These are phyloP conservation scores for Nakazawaea ambrosiae DNA, from an alignment of 805 yeast genomes.

Conservation along the genomic window DNA sequence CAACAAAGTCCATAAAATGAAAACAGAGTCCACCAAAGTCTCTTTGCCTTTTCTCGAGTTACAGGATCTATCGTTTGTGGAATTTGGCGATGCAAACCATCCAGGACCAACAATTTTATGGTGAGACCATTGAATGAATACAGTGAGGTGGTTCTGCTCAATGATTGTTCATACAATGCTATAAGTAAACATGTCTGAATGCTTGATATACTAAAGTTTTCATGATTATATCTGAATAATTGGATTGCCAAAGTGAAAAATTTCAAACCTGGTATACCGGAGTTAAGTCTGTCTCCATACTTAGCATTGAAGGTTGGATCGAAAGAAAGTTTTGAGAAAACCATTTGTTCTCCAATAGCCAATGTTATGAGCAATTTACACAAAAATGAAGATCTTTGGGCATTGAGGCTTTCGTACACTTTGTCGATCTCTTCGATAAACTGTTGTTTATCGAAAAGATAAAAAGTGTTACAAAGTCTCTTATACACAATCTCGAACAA, in stretches of 20 bases:
- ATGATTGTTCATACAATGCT: constrained; percentile 28
- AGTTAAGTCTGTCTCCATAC: constrained; percentile 3
- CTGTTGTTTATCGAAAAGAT: constrained; percentile 17
- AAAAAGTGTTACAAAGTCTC: constrained; percentile 17
- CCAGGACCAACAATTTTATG: constrained; percentile 22
- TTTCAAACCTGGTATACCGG: constrained; percentile 21
- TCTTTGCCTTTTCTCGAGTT: constrained; percentile 22
- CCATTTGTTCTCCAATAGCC: constrained; percentile 14
- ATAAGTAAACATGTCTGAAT: constrained; percentile 27
- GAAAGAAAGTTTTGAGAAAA: constrained; percentile 12
- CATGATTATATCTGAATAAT: constrained; percentile 20
- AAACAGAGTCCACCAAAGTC: constrained; percentile 34
- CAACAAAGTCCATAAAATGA: constrained; percentile 29
- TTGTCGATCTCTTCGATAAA: constrained; percentile 15
- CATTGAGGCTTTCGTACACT: constrained; percentile 16
- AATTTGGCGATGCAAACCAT: constrained; percentile 25
- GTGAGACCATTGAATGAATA: constrained; percentile 29
- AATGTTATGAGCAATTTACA: constrained; percentile 17
- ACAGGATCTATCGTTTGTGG: constrained; percentile 7
- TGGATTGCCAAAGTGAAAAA: constrained; percentile 21
- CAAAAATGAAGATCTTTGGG: constrained; percentile 17
- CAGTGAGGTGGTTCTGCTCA: constrained; percentile 28
- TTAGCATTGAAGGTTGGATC: constrained; percentile 1
- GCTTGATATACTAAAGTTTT: constrained; percentile 24
- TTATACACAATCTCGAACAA: constrained; percentile 15